Evolutionary conservation across 1,139 yeast genomes (phyloP).

Genomic region (Saccharomycopsis crataegensis): DNA sequence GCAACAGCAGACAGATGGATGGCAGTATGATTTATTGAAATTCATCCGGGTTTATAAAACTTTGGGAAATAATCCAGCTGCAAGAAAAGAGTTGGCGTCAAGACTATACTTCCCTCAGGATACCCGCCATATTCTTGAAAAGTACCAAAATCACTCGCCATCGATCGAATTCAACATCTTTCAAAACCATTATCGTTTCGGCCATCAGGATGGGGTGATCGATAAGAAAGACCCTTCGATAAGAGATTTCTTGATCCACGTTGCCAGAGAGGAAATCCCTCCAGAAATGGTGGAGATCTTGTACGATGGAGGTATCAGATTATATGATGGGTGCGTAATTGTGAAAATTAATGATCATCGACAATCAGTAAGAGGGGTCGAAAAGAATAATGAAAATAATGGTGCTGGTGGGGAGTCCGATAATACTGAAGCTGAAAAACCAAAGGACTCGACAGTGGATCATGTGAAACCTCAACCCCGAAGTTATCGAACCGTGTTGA

Average conservation of each 20-base stretch:
- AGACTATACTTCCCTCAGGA: conserved; percentile 62
- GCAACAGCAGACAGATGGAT: conserved; percentile 6
- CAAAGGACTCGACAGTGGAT: neutral
- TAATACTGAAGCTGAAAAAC: conserved; percentile 6
- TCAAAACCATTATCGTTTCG: conserved; percentile 70
- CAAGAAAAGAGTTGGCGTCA: conserved; percentile 23
- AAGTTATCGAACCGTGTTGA: conserved; percentile 65
- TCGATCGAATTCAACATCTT: conserved; percentile 84
- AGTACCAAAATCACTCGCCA: conserved; percentile 72
- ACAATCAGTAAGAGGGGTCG: conserved; percentile 19
- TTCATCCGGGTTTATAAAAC: conserved; percentile 4
- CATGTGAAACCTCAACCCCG: conserved; percentile 31
- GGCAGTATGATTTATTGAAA: conserved; percentile 17
- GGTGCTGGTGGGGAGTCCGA: conserved; percentile 12
- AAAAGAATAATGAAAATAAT: neutral
- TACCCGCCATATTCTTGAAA: conserved; percentile 64
- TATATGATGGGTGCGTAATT: conserved; percentile 86
- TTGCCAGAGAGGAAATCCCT: conserved; percentile 77
- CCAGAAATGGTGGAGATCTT: conserved; percentile 84
- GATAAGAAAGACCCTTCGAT: conserved; percentile 78
- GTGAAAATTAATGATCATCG: conserved; percentile 78
- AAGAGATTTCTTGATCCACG: conserved; percentile 69
- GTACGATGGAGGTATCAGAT: conserved; percentile 73
- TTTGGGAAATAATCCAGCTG: neutral
- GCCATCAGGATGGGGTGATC: conserved; percentile 61